Conservation (phyloP, 202 grass and related monocot species). For the Hordeum pubiflorum region DNA sequence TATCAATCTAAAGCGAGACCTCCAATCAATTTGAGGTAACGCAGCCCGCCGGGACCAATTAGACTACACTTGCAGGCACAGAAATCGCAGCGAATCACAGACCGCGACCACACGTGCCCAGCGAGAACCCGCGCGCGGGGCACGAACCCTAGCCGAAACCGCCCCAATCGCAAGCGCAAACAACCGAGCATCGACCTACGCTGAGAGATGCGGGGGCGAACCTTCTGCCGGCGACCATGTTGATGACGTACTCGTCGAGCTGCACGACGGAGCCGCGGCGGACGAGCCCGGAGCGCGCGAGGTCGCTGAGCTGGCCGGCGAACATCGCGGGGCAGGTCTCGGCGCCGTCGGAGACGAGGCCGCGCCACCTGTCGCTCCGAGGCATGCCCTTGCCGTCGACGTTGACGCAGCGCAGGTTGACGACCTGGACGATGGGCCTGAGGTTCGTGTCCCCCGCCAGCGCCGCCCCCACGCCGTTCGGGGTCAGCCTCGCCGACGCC, state of each 20-base stretch:
- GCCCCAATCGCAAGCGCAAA: not conserved
- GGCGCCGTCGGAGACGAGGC: conserved; percentile 56
- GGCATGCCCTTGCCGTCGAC: not conserved
- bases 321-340: conserved; percentile 35
- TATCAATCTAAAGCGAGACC: not conserved
- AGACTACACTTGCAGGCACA: not conserved
- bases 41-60: not conserved
- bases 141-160: conserved; percentile 13
- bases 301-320: conserved; percentile 53
- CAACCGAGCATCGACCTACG: not conserved
- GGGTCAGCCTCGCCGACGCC: conserved; percentile 45
- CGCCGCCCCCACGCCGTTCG: conserved; percentile 42
- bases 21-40: not conserved
- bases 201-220: not conserved
- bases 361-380: conserved; percentile 44
- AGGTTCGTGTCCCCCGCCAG: conserved; percentile 54
- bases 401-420: conserved; percentile 48
- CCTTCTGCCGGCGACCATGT: conserved; percentile 40
- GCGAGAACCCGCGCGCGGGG: not conserved
- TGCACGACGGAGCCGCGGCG: conserved; percentile 59
- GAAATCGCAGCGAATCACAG: not conserved
- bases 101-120: not conserved
- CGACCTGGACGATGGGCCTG: conserved; percentile 59
- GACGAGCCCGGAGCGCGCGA: conserved; percentile 40
- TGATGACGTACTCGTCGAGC: conserved; percentile 63